Percentiles rank a stretch among this genome's conserved stretches.
phyloP scores from a whole-genome alignment of 2,329 filamentous ascomycete genomes.

The Rosellinia necatrix region DNA sequence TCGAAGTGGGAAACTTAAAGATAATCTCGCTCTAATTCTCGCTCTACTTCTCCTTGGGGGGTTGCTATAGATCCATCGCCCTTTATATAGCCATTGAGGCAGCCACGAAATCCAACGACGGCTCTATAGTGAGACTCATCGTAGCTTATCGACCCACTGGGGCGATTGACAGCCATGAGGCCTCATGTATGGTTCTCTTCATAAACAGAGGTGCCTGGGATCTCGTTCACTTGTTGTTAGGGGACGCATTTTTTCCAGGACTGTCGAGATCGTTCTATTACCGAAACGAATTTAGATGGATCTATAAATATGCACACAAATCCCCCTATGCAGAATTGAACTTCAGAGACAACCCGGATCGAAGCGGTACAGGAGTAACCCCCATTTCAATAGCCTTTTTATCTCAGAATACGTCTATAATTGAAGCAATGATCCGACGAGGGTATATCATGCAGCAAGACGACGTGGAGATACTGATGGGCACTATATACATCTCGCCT shows the following conservation, averaged over 20 bases:
- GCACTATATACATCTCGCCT: too few species aligned
- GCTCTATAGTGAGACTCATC: not conserved
- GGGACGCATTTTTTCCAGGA: not conserved
- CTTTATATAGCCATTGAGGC: not conserved
- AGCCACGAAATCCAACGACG: not conserved
- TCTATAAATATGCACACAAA: too few species aligned
- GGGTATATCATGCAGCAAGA: not conserved
- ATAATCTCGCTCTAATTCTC: not conserved
- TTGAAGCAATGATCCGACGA: not conserved
- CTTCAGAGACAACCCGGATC: not conserved
- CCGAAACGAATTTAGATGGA: too few species aligned
- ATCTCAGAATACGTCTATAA: not conserved
- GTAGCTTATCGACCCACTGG: not conserved
- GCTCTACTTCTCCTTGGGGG: not conserved
- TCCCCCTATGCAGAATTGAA: too few species aligned
- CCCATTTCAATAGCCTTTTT: not conserved
- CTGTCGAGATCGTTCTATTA: not conserved
- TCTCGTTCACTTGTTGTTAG: not conserved
- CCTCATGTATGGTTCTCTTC: not conserved
- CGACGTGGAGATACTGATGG: not conserved
- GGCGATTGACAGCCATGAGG: slow-evolving; percentile 1
- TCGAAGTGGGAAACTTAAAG: not conserved
- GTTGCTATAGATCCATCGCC: not conserved
- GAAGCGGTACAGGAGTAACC: not conserved
- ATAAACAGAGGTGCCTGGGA: not conserved